Percentiles rank a stretch among this genome's conserved stretches.
These are phyloP conservation scores for Astraeus odoratus DNA, from an alignment of 768 basidiomycete species.

Conservation along the genomic window DNA sequence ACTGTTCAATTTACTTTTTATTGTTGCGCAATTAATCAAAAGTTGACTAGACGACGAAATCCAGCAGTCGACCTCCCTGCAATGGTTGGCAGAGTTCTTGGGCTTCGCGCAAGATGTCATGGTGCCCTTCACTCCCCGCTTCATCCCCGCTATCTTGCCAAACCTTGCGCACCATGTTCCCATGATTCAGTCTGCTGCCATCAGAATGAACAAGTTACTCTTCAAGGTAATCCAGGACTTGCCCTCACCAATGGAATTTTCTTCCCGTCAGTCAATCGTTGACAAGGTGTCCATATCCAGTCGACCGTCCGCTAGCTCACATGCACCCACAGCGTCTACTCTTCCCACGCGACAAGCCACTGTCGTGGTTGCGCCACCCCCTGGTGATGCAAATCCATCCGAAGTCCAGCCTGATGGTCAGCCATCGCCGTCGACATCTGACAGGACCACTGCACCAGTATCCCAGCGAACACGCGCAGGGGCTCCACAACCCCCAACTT, in stretches of 20 bases:
- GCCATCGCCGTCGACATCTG: slow-evolving; percentile 21
- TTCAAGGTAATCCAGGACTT: slow-evolving; percentile 80
- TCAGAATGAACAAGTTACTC: slow-evolving; percentile 79
- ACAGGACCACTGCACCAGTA: slow-evolving; percentile 35
- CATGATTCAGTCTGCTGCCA: slow-evolving; percentile 83
- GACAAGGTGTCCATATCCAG: slow-evolving; percentile 28
- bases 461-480: slow-evolving; percentile 18
- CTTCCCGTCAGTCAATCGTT: slow-evolving; percentile 16
- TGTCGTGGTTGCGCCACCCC: slow-evolving; percentile 31
- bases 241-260: slow-evolving; percentile 59
- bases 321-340: slow-evolving; percentile 41
- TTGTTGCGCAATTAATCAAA: slow-evolving; percentile 1
- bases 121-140: slow-evolving; percentile 88
- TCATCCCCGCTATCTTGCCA: slow-evolving; percentile 88
- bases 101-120: slow-evolving; percentile 85
- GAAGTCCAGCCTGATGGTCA: slow-evolving; percentile 35
- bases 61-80: slow-evolving; percentile 88
- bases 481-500: slow-evolving; percentile 17
- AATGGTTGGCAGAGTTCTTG: slow-evolving; percentile 90
- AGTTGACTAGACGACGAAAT: slow-evolving; percentile 69
- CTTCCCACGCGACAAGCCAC: slow-evolving; percentile 46
- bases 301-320: slow-evolving; percentile 44
- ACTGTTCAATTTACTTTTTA: slow-evolving; percentile 24
- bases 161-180: slow-evolving; percentile 89
- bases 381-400: slow-evolving; percentile 43